Base-by-base conservation (phyloP, 768 basidiomycete genomes). In the Sarcomyxa edulis region DNA sequence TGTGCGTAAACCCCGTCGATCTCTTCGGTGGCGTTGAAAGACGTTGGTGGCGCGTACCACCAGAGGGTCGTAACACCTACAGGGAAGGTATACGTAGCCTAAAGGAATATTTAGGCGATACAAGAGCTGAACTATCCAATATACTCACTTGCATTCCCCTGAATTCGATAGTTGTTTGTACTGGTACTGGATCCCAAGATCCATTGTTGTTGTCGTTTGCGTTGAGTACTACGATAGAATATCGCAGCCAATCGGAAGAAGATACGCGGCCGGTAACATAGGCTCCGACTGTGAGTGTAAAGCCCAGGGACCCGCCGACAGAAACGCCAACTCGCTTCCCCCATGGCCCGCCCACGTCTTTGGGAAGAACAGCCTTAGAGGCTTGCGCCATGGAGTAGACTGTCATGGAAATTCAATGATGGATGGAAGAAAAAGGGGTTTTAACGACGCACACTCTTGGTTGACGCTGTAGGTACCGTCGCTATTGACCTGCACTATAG, bases 41-140 rank as follows among this genome's bases (percentile, higher is more conserved):
- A 48, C 22, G 21, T 30, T 23, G 35, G 43, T 49, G 53, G 49
- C 48, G 62, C 70, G 43, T 61, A 72, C 71, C 70, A 74, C 71
- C 70, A 74, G 7, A 76, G 50, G 5, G 73, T 76, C 0, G 72
- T 72, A 4, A 87, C 77, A 19, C 85, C 85, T 10, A 86, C 82
- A 2, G 84, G 84, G 65, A 89, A 89, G 3, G 81, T 84, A 54
- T 84, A 83, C 1, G 64, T 72, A 3, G 83, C 85, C 76, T 74
- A 36, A 25, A 20, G 12, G 30, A 7, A 35, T 30, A 35, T 19
- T n/a, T 24, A 33, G 19, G 19, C 15, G 3, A 27, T 21, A 2
- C 4, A 25, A 32, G n/a, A 30, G 31, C 20, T 40, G 29, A n/a
- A 25, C 20, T 19, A 15, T 11, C 3, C 25, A 26, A 29, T 12